Percentiles rank a stretch among this genome's conserved stretches.
These are phyloP conservation scores for Panaeolus papilionaceus DNA, from an alignment of 768 basidiomycete species.

Conservation along the genomic window DNA sequence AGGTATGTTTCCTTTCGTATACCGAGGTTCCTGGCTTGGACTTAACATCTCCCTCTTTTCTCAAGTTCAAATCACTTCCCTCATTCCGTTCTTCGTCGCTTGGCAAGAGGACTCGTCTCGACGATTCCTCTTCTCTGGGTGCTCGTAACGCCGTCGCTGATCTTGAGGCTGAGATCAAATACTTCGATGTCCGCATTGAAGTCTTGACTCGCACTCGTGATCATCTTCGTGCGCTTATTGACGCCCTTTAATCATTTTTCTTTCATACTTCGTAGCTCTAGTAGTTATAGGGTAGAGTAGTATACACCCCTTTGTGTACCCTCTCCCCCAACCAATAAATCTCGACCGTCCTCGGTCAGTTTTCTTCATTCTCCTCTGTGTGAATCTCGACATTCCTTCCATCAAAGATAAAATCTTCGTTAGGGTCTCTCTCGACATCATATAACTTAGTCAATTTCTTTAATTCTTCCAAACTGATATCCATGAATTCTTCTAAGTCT, in stretches of 20 bases:
- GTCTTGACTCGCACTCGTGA: constrained; percentile 4
- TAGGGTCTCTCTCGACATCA: no score
- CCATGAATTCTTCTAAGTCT: no score
- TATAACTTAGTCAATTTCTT: no score
- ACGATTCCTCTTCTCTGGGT: background rate
- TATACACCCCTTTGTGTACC: no score
- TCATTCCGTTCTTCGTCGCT: background rate
- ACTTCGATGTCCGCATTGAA: background rate
- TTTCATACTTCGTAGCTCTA: no score
- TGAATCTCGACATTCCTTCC: no score
- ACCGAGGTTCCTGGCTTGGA: constrained; percentile 6
- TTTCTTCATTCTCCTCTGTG: no score
- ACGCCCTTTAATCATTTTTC: background rate
- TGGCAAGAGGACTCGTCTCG: background rate
- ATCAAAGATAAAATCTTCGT: no score
- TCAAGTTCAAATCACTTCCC: background rate
- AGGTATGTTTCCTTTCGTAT: constrained; percentile 5
- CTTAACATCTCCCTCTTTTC: background rate
- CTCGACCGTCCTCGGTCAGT: no score
- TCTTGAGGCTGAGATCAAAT: background rate
- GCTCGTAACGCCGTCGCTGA: constrained; percentile 5
- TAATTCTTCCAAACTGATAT: no score
- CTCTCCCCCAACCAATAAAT: no score
- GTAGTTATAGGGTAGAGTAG: no score
- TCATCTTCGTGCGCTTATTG: background rate